Evolutionary conservation across 2,329 filamentous ascomycete species (phyloP), one percentile per base, ranked within the genome.

Genomic region (Huntiella savannae): DNA sequence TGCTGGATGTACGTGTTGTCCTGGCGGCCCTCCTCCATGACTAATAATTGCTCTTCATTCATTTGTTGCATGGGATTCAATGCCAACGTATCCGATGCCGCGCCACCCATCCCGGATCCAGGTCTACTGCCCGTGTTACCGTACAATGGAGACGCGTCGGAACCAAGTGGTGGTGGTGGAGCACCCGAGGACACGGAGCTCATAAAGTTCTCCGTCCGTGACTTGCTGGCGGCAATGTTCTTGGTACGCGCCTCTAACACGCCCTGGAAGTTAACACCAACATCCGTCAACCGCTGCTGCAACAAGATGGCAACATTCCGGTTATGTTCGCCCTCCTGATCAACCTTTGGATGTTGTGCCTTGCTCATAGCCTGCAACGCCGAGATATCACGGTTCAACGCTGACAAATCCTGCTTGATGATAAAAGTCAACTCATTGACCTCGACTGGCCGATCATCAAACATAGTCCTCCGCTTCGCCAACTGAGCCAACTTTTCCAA

Each of bases 391-490:
- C 85, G 77, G 62, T 95, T 96, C 16, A 76, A 60, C 7, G 68
- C 77, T 1, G 85, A 84, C 45, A 96, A 74, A 57, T 96, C 88
- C 68, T 96, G 88, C 66, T 96, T 96, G 69, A 96, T 95, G 58
- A 96, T 82, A 58, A 87, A 95, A 5, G 87, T 95, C 60, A 95
- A 75, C 62, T 96, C 86, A 61, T 91, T 91, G 61, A 96, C 95
- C 63, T 98, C 91, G 47, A 95, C 83, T 0, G 91, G 86, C 59
- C 84, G 77, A 65, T 98, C 91, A 62, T 98, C 91, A 60, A 98
- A 98, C 38, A 98, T 77, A 7, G 91, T 94, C 64, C 94, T 92
- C 57, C 88, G 78, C 62, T 86, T 88, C n/a, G 91, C 91, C 59
- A 98, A 78, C 61, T 94, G 83, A 50, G 87, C 88, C 53, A 98